Percentiles rank a stretch among this genome's conserved stretches.
Evolutionary conservation across 345 rosid species (phyloP).

Genomic region (Citropsis articulata): DNA sequence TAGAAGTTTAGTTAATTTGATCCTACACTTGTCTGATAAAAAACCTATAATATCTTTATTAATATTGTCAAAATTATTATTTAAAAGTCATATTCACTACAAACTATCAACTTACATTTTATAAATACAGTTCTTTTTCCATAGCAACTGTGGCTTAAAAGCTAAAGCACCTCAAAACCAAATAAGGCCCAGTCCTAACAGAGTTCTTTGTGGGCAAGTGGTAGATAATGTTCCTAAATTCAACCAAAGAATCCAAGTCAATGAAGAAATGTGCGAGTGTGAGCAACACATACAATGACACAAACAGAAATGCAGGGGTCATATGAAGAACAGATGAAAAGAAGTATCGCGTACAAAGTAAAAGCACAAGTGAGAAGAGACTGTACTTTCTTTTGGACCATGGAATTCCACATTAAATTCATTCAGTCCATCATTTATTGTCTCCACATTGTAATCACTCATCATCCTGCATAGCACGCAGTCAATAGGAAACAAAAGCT

Average conservation of each 20-base stretch:
- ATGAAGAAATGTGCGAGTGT: neutral
- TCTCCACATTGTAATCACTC: constrained; percentile 75
- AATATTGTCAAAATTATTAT: too few species aligned
- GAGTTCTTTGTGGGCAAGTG: neutral
- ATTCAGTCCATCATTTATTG: constrained; percentile 65
- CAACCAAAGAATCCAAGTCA: neutral
- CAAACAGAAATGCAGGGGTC: neutral
- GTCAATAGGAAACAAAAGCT: constrained; percentile 12
- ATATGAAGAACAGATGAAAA: neutral
- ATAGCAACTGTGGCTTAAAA: too few species aligned
- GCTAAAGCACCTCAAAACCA: too few species aligned
- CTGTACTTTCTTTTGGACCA: constrained; percentile 75
- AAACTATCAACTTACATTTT: too few species aligned
- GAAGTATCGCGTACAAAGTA: constrained; percentile 4
- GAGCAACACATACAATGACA: neutral
- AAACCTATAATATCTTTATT: too few species aligned
- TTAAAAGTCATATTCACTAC: too few species aligned
- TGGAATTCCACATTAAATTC: constrained; percentile 72
- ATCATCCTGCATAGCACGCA: constrained; percentile 57
- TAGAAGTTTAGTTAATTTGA: too few species aligned
- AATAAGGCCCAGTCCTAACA: neutral
- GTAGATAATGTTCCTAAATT: neutral
- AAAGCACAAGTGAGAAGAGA: constrained; percentile 12
- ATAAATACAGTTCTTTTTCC: too few species aligned
- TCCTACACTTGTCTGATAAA: too few species aligned